A percentile compares a stretch with the other conserved stretches of the same genome.
phyloP scores from a whole-genome alignment of 139 green algal genomes.

The Micromonas pusilla region DNA sequence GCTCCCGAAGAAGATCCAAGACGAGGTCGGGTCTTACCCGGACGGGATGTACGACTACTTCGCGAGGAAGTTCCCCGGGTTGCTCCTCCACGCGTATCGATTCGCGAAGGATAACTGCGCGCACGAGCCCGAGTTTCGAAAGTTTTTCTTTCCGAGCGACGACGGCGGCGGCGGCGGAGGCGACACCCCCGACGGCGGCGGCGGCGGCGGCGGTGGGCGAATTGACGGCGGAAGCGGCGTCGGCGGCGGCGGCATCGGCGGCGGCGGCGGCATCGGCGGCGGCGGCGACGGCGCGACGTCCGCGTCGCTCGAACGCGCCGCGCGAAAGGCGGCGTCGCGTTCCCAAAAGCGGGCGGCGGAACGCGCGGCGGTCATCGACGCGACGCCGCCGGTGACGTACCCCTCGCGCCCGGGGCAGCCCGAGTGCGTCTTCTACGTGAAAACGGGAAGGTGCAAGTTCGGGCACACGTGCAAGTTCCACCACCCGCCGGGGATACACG shows the following conservation, averaged over 20 bases:
- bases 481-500: slow-evolving; percentile 52
- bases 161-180: not conserved
- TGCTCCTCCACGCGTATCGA: slow-evolving; percentile 73
- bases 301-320: not conserved
- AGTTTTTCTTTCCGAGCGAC: slow-evolving; percentile 5
- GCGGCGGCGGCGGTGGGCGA: not conserved
- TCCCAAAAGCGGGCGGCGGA: no score
- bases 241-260: not conserved
- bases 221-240: not conserved
- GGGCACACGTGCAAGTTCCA: slow-evolving; percentile 85
- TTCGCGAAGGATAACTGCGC: slow-evolving; percentile 46
- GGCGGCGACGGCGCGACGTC: not conserved
- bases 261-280: not conserved
- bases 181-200: not conserved
- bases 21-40: slow-evolving; percentile 29
- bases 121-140: not conserved
- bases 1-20: slow-evolving; percentile 68
- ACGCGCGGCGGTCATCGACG: no score
- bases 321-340: no score
- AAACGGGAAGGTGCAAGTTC: slow-evolving; percentile 80
- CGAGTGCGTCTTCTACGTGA: slow-evolving; percentile 66
- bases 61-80: slow-evolving; percentile 62
- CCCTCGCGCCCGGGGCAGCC: not conserved
- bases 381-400: no score
- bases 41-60: slow-evolving; percentile 63